Evolutionary conservation across 148 eudicot species (phyloP).

Genomic region (Camellia japonica): DNA sequence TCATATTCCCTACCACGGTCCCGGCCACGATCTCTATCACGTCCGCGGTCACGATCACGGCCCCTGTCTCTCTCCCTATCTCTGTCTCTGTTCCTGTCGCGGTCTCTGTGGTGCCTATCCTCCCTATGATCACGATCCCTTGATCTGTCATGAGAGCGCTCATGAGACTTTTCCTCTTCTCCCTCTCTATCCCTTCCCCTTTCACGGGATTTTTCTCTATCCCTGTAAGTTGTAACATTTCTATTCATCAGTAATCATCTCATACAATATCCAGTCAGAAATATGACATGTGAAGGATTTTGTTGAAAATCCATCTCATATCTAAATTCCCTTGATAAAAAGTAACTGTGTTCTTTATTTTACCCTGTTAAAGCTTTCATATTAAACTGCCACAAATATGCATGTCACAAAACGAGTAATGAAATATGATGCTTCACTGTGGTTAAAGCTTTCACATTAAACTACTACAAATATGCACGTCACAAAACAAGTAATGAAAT

Average conservation of each 20-base stretch:
- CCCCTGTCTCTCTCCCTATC: constrained; percentile 53
- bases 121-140: constrained; percentile 84
- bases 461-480: background rate
- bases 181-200: constrained; percentile 64
- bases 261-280: background rate
- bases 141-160: constrained; percentile 74
- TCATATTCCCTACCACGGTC: constrained; percentile 40
- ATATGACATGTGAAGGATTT: background rate
- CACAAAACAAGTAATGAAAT: background rate
- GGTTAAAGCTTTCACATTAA: background rate
- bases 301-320: background rate
- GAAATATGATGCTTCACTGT: background rate
- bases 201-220: constrained; percentile 88
- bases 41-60: constrained; percentile 65
- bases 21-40: constrained; percentile 47
- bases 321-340: background rate
- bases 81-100: constrained; percentile 68
- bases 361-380: background rate
- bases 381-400: background rate
- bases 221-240: constrained; percentile 37
- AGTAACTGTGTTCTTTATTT: background rate
- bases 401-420: background rate
- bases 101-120: constrained; percentile 86
- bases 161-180: constrained; percentile 72
- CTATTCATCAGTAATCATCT: constrained; percentile 10